Conservation (phyloP, 2,329 filamentous ascomycete species). For the Colletotrichum nymphaeae region DNA sequence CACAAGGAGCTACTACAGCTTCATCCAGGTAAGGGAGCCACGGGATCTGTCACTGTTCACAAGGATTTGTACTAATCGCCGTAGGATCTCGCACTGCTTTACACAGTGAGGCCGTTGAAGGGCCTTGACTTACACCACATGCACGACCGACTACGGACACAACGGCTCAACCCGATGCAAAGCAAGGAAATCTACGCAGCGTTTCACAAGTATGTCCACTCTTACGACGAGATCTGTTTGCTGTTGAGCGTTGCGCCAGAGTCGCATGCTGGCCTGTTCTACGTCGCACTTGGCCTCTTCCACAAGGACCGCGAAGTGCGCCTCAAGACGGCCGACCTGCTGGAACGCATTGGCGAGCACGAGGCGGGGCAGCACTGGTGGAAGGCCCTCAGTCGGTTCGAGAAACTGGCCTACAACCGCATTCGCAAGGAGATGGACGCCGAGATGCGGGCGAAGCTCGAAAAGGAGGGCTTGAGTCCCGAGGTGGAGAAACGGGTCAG, state of each 20-base stretch:
- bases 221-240: constrained; percentile 88
- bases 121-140: constrained; percentile 91
- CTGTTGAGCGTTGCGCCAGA: constrained; percentile 86
- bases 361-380: constrained; percentile 96
- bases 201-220: constrained; percentile 78
- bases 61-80: constrained; percentile 28
- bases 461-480: constrained; percentile 55
- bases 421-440: constrained; percentile 75
- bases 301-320: constrained; percentile 88
- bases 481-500: constrained; percentile 61
- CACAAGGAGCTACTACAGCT: constrained; percentile 94
- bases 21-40: constrained; percentile 76
- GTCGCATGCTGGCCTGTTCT: constrained; percentile 89
- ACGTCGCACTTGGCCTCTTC: constrained; percentile 89
- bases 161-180: constrained; percentile 81
- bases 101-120: constrained; percentile 75
- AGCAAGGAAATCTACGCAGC: constrained; percentile 88
- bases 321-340: constrained; percentile 78
- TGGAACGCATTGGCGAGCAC: constrained; percentile 86
- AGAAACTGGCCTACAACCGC: constrained; percentile 86
- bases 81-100: constrained; percentile 74
- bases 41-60: neutral
- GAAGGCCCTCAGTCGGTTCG: constrained; percentile 85
- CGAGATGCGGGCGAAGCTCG: constrained; percentile 59
- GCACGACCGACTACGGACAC: constrained; percentile 87